Percentiles rank a stretch among this genome's conserved stretches.
phyloP scores from a whole-genome alignment of 1,284 basidiomycete genomes.

The Malassezia nana region DNA sequence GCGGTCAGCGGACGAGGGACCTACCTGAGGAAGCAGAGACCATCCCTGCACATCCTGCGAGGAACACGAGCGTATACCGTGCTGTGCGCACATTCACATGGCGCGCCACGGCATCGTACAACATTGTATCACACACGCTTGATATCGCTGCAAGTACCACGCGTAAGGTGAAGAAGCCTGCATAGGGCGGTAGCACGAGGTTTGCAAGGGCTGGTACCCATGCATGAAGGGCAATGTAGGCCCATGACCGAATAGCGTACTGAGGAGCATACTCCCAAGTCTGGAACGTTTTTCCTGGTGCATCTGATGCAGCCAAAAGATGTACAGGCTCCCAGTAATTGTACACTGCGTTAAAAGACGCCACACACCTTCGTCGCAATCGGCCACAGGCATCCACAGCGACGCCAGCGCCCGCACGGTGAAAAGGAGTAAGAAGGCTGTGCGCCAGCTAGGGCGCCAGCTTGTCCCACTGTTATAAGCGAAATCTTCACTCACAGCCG shows the following conservation, averaged over 20 bases:
- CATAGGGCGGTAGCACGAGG: slow-evolving; percentile 54
- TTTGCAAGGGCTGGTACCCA: slow-evolving; percentile 17
- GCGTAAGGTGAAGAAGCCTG: slow-evolving; percentile 77
- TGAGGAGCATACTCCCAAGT: slow-evolving; percentile 93
- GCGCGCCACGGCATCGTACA: slow-evolving; percentile 72
- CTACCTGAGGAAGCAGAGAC: slow-evolving; percentile 63
- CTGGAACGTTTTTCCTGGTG: slow-evolving; percentile 57
- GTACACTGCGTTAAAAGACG: slow-evolving; percentile 51
- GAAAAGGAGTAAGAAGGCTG: background rate
- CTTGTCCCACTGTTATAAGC: background rate
- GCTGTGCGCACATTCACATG: slow-evolving; percentile 79
- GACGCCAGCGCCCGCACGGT: slow-evolving; percentile 51
- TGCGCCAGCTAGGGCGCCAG: slow-evolving; percentile 7
- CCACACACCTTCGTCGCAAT: slow-evolving; percentile 68
- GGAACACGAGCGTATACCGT: slow-evolving; percentile 76
- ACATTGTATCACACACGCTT: slow-evolving; percentile 67
- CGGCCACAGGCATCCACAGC: slow-evolving; percentile 89
- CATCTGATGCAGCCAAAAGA: slow-evolving; percentile 52
- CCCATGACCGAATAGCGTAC: slow-evolving; percentile 85
- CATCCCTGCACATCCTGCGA: slow-evolving; percentile 80
- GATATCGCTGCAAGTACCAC: slow-evolving; percentile 67
- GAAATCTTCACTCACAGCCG: background rate
- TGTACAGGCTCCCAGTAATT: slow-evolving; percentile 99
- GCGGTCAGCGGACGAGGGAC: slow-evolving; percentile 29
- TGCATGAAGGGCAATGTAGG: slow-evolving; percentile 61